phyloP scores from a whole-genome alignment of 192 early-diverging fungal species.

The Backusella parvicylindrica region DNA sequence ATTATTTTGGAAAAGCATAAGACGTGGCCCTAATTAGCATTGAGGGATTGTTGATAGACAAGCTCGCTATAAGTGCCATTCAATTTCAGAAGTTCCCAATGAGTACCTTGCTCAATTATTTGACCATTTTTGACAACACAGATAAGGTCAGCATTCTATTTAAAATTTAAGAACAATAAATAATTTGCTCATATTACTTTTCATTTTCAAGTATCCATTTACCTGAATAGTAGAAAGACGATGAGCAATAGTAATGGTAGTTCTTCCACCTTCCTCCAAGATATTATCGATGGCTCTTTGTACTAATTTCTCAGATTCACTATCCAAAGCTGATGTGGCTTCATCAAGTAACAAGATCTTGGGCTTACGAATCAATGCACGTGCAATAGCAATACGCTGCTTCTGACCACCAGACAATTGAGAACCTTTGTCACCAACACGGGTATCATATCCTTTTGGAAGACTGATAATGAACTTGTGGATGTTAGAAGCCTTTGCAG shows the following conservation, averaged over 20 bases:
- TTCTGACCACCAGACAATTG: slow-evolving; percentile 70
- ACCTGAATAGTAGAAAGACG: slow-evolving; percentile 66
- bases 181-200: slow-evolving; percentile 38
- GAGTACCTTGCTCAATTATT: slow-evolving; percentile 71
- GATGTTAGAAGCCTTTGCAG: slow-evolving; percentile 56
- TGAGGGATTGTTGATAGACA: slow-evolving; percentile 62
- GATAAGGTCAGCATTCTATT: slow-evolving; percentile 76
- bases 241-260: slow-evolving; percentile 75
- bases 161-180: slow-evolving; percentile 8
- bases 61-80: slow-evolving; percentile 59
- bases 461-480: slow-evolving; percentile 55
- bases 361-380: slow-evolving; percentile 84
- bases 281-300: slow-evolving; percentile 70
- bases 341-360: slow-evolving; percentile 84
- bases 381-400: slow-evolving; percentile 84
- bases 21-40: background rate
- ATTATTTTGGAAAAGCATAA: background rate
- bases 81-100: slow-evolving; percentile 66
- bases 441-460: slow-evolving; percentile 63
- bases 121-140: slow-evolving; percentile 73
- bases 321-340: slow-evolving; percentile 72
- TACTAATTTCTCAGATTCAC: slow-evolving; percentile 66
- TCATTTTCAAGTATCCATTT: background rate
- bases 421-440: slow-evolving; percentile 64
- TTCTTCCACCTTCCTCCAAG: slow-evolving; percentile 53